Conservation (phyloP, 805 yeast genomes). For the Hanseniaspora nectarophila region DNA sequence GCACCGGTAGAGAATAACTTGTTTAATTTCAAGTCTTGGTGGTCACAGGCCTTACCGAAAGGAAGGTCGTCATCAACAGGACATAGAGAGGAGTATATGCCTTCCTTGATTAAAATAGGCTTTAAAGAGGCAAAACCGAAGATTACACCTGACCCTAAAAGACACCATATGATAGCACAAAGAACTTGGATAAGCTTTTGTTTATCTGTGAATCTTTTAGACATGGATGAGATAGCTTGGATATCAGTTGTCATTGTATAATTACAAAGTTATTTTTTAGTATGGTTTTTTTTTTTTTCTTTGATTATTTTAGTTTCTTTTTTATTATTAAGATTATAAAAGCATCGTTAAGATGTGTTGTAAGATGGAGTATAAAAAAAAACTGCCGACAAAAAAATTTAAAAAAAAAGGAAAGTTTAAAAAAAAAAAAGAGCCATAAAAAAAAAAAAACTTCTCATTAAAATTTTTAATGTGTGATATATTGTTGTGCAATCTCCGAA, state of each 20-base stretch:
- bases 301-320: too few relatives aligned
- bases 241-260: neutral
- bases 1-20: slow-evolving; percentile 78
- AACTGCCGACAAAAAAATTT: too few relatives aligned
- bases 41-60: slow-evolving; percentile 38
- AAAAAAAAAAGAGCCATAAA: too few relatives aligned
- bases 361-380: too few relatives aligned
- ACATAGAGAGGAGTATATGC: slow-evolving; percentile 61
- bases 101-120: slow-evolving; percentile 65
- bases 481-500: too few relatives aligned
- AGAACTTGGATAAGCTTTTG: slow-evolving; percentile 36
- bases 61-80: slow-evolving; percentile 18
- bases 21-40: slow-evolving; percentile 75
- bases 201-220: slow-evolving; percentile 1
- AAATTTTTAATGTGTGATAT: too few relatives aligned
- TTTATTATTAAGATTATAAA: too few relatives aligned
- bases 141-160: slow-evolving; percentile 83
- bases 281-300: neutral
- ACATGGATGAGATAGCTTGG: neutral
- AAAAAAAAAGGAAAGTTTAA: too few relatives aligned
- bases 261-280: neutral
- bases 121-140: slow-evolving; percentile 94
- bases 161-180: slow-evolving; percentile 78
- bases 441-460: too few relatives aligned
- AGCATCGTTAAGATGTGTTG: too few relatives aligned